phyloP scores from a whole-genome alignment of 2,329 filamentous ascomycete species.

The Erysiphe pulchra region DNA sequence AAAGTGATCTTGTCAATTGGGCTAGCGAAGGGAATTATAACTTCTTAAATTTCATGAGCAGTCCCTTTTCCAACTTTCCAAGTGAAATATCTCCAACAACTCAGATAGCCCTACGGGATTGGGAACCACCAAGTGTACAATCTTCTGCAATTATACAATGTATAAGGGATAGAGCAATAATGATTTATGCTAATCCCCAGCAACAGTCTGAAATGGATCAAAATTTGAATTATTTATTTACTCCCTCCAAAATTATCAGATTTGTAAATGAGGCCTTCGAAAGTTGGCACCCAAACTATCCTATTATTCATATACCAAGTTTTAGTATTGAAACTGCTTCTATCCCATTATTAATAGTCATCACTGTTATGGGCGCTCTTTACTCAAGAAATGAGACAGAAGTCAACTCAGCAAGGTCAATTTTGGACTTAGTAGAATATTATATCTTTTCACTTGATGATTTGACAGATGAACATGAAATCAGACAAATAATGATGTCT shows the following conservation, averaged over 20 bases:
- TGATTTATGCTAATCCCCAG: conserved; percentile 15
- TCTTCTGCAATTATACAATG: conserved; percentile 16
- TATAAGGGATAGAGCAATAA: conserved; percentile 16
- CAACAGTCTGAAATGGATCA: conserved; percentile 16
- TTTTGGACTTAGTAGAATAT: conserved; percentile 19
- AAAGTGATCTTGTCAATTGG: conserved; percentile 5
- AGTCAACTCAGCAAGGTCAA: conserved; percentile 14
- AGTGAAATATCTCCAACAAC: conserved; percentile 1
- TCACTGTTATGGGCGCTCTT: conserved; percentile 20
- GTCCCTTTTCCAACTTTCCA: conserved; percentile 3
- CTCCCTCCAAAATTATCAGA: conserved; percentile 16
- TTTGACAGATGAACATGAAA: conserved; percentile 17
- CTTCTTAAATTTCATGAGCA: conserved; percentile 5
- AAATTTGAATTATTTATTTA: conserved; percentile 17
- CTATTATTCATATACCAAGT: conserved; percentile 18
- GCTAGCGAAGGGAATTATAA: conserved; percentile 6
- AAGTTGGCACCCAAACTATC: conserved; percentile 19
- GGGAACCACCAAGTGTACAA: conserved; percentile 16
- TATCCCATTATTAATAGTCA: conserved; percentile 15
- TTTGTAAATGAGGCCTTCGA: conserved; percentile 19
- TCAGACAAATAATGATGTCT: conserved; percentile 13
- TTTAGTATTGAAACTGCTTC: conserved; percentile 17
- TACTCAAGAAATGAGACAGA: conserved; percentile 18
- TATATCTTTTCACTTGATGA: conserved; percentile 18
- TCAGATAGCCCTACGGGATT: conserved; percentile 4